Conservation (phyloP, 768 basidiomycete species). For the Epithele typhae region DNA sequence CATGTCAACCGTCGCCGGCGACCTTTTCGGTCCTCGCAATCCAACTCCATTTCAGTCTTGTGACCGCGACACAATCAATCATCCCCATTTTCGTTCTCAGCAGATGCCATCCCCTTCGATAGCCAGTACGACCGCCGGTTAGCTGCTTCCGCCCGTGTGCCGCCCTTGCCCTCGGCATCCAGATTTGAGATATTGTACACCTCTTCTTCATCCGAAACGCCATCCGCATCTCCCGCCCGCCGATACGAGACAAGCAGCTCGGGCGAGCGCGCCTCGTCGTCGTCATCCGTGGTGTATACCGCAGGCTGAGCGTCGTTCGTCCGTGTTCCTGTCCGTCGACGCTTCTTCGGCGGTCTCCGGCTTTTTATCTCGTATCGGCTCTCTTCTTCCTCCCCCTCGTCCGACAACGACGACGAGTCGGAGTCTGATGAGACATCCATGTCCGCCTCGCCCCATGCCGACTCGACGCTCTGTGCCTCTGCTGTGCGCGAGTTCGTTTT, state of each 20-base stretch:
- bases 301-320: slow-evolving; percentile 28
- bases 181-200: slow-evolving; percentile 17
- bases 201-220: slow-evolving; percentile 26
- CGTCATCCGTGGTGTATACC: slow-evolving; percentile 51
- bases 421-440: slow-evolving; percentile 26
- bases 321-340: slow-evolving; percentile 36
- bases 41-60: too few relatives aligned
- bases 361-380: slow-evolving; percentile 33
- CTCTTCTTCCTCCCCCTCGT: slow-evolving; percentile 39
- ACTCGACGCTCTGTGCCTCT: slow-evolving; percentile 25
- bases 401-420: slow-evolving; percentile 8
- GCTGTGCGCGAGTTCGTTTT: slow-evolving; percentile 10
- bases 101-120: slow-evolving; percentile 41
- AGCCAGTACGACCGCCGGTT: slow-evolving; percentile 54
- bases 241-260: slow-evolving; percentile 5
- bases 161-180: slow-evolving; percentile 13
- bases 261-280: slow-evolving; percentile 28
- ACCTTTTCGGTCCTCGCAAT: too few relatives aligned
- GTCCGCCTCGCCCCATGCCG: slow-evolving; percentile 40
- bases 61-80: slow-evolving; percentile 4
- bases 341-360: slow-evolving; percentile 41
- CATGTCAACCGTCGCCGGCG: too few relatives aligned
- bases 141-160: slow-evolving; percentile 21
- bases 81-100: slow-evolving; percentile 22
- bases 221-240: slow-evolving; percentile 18